Evolutionary conservation across 768 basidiomycete genomes (phyloP).

Genomic region (Suillus sp.): DNA sequence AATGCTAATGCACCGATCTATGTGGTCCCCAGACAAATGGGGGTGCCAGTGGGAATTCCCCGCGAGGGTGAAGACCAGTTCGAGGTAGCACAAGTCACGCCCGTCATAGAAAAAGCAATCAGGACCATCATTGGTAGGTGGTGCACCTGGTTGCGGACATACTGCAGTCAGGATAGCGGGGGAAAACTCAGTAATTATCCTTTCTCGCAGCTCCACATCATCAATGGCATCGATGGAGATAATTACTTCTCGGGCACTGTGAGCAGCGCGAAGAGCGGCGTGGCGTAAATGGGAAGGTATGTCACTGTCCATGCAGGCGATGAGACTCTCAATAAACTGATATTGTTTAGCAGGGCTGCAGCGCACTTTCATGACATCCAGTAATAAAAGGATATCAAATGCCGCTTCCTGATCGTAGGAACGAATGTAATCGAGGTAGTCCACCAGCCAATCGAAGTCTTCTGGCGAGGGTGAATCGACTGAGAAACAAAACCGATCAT

Average conservation of each 20-base stretch:
- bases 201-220: not conserved
- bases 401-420: not conserved
- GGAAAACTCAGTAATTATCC: not conserved
- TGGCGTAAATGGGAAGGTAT: not conserved
- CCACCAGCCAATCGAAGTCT: not conserved
- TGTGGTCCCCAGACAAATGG: not conserved
- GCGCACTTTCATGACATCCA: not conserved
- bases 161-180: not conserved
- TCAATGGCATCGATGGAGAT: not conserved
- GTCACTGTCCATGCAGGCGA: not conserved
- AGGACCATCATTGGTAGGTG: not conserved
- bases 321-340: not conserved
- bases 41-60: not conserved
- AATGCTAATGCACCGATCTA: not conserved
- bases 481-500: rapidly evolving
- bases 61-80: not conserved
- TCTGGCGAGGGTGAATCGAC: not conserved
- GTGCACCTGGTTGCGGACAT: not conserved
- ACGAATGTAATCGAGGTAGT: not conserved
- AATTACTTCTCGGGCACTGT: not conserved
- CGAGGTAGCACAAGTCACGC: not conserved
- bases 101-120: not conserved
- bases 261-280: not conserved
- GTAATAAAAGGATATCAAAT: not conserved
- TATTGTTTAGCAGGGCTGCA: not conserved